These are phyloP conservation scores for Fusarium caatingaense DNA, from an alignment of 2,329 filamentous ascomycete genomes.

Conservation along the genomic window DNA sequence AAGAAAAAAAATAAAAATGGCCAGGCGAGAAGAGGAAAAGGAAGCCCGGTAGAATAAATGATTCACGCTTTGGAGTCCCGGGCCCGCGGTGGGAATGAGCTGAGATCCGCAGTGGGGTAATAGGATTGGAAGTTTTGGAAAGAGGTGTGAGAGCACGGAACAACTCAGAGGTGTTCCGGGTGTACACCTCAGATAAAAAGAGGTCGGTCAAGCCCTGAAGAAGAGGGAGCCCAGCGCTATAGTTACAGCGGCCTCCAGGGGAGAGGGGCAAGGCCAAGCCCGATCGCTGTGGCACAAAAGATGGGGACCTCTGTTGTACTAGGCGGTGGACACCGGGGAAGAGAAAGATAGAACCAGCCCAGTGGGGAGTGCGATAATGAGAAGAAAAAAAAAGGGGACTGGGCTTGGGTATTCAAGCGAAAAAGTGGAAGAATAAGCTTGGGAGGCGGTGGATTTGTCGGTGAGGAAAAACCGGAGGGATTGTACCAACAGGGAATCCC, in stretches of 20 bases:
- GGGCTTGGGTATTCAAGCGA: slow-evolving; percentile 10
- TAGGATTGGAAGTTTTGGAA: neutral
- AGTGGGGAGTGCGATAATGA: neutral
- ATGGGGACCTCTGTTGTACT: slow-evolving; percentile 7
- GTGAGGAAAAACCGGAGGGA: slow-evolving; percentile 35
- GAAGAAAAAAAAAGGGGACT: slow-evolving; percentile 15
- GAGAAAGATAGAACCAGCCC: slow-evolving; percentile 15
- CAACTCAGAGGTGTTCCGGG: neutral
- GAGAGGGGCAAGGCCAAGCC: neutral
- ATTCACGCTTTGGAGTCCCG: slow-evolving; percentile 37
- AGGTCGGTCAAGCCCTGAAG: slow-evolving; percentile 21
- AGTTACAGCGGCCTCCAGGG: slow-evolving; percentile 40
- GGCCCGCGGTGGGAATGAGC: slow-evolving; percentile 38
- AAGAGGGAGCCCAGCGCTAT: slow-evolving; percentile 29
- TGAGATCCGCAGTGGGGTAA: slow-evolving; percentile 36
- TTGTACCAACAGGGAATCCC: slow-evolving; percentile 27
- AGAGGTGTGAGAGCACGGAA: neutral
- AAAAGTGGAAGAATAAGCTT: slow-evolving; percentile 15
- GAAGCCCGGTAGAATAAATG: slow-evolving; percentile 24
- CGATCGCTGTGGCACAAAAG: slow-evolving; percentile 24
- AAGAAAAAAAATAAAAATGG: neutral
- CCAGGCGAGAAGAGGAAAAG: slow-evolving; percentile 7
- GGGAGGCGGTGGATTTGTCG: slow-evolving; percentile 42
- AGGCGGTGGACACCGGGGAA: slow-evolving; percentile 40
- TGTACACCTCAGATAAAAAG: slow-evolving; percentile 3